phyloP scores from a whole-genome alignment of 371 early-diverging fungal genomes.

The Funneliformis caledonium region DNA sequence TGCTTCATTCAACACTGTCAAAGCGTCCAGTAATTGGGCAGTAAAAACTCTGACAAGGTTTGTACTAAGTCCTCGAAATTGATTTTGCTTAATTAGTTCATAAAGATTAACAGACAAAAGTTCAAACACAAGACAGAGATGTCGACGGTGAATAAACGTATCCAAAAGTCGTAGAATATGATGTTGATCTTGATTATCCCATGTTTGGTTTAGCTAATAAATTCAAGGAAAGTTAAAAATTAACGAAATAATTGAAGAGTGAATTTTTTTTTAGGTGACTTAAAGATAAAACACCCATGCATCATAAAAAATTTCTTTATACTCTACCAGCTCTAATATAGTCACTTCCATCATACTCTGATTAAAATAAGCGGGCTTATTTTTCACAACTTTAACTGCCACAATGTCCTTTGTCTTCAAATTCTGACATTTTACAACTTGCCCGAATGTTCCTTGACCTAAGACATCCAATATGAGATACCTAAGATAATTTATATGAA shows the following conservation, averaged over 20 bases:
- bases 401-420: constrained; percentile 81
- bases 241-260: not conserved
- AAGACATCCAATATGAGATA: constrained; percentile 89
- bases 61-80: constrained; percentile 86
- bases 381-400: constrained; percentile 97
- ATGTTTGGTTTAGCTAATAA: constrained; percentile 71
- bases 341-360: constrained; percentile 94
- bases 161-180: constrained; percentile 83
- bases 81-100: constrained; percentile 90
- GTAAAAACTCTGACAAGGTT: constrained; percentile 84
- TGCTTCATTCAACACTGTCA: constrained; percentile 78
- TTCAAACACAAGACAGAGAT: constrained; percentile 96
- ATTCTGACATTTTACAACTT: constrained; percentile 94
- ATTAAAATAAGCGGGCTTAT: constrained; percentile 86
- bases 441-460: constrained; percentile 98
- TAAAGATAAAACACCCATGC: not conserved
- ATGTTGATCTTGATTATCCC: constrained; percentile 75
- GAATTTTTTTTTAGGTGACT: not conserved
- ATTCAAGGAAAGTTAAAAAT: not conserved
- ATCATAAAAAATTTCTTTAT: not conserved
- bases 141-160: constrained; percentile 87
- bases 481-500: constrained; percentile 46
- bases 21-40: constrained; percentile 86
- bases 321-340: constrained; percentile 74
- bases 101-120: constrained; percentile 92